phyloP scores from a whole-genome alignment of 108 stramenopile species.

The Nitzschia sp. region DNA sequence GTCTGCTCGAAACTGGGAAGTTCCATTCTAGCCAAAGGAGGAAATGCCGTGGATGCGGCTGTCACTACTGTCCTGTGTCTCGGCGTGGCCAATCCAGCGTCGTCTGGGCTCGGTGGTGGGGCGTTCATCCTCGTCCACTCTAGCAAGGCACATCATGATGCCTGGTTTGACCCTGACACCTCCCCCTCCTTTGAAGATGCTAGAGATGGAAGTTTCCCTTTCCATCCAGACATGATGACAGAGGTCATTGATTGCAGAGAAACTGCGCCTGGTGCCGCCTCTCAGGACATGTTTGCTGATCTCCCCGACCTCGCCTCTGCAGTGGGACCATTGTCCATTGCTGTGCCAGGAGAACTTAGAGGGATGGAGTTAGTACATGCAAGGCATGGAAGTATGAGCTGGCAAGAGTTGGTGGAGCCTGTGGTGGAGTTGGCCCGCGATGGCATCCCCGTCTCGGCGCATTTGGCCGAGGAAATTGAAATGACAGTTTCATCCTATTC shows the following conservation, averaged over 20 bases:
- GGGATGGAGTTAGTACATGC: slow-evolving; percentile 72
- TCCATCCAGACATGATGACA: slow-evolving; percentile 20
- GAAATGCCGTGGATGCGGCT: slow-evolving; percentile 83
- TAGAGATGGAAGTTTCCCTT: slow-evolving; percentile 11
- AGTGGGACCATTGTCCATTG: slow-evolving; percentile 63
- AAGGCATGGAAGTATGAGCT: slow-evolving; percentile 47
- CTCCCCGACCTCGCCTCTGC: slow-evolving; percentile 38
- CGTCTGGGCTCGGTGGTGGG: slow-evolving; percentile 81
- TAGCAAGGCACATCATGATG: slow-evolving; percentile 28
- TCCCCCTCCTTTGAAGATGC: slow-evolving; percentile 44
- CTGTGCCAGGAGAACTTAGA: slow-evolving; percentile 76
- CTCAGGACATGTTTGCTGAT: slow-evolving; percentile 52
- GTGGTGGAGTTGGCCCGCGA: slow-evolving; percentile 55
- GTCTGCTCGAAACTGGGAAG: slow-evolving; percentile 56
- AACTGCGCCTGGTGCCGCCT: slow-evolving; percentile 54
- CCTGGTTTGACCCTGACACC: background rate
- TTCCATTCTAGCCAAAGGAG: slow-evolving; percentile 47
- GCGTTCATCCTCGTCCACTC: slow-evolving; percentile 72
- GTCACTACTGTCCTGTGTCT: slow-evolving; percentile 73
- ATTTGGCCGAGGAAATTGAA: slow-evolving; percentile 52
- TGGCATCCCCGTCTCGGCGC: slow-evolving; percentile 43
- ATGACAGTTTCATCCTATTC: background rate
- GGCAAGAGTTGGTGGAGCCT: slow-evolving; percentile 66
- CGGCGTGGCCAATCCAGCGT: slow-evolving; percentile 77
- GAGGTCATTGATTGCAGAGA: slow-evolving; percentile 84